A percentile compares a stretch with the other conserved stretches of the same genome.
These are phyloP conservation scores for Domatiomyces catenatus DNA, from an alignment of 2,329 filamentous ascomycete species.

Conservation along the genomic window DNA sequence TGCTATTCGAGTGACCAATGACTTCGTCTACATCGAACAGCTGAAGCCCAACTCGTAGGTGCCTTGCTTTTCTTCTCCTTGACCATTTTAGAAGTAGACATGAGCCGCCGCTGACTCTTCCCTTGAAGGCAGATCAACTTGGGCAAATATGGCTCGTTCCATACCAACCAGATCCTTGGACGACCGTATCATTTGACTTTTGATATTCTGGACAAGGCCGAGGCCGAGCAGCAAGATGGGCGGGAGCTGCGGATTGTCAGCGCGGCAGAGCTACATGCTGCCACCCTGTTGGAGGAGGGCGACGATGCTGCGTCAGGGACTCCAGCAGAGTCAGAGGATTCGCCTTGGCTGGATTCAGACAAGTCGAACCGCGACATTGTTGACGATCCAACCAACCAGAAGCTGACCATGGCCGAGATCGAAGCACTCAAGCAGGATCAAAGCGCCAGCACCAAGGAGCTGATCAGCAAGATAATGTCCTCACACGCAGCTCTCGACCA, in stretches of 20 bases:
- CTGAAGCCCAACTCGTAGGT: slow-evolving; percentile 51
- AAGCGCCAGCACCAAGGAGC: slow-evolving; percentile 64
- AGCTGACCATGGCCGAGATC: slow-evolving; percentile 55
- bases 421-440: slow-evolving; percentile 57
- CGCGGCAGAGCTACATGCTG: slow-evolving; percentile 67
- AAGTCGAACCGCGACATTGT: slow-evolving; percentile 46
- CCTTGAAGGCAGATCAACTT: slow-evolving; percentile 59
- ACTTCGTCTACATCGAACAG: slow-evolving; percentile 41
- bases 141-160: slow-evolving; percentile 85
- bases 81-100: slow-evolving; percentile 11
- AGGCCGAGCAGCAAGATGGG: slow-evolving; percentile 41
- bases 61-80: slow-evolving; percentile 12
- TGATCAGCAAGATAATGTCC: slow-evolving; percentile 83
- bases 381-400: slow-evolving; percentile 55
- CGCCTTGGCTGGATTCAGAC: slow-evolving; percentile 22
- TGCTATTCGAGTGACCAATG: slow-evolving; percentile 43
- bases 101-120: slow-evolving; percentile 18
- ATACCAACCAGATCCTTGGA: slow-evolving; percentile 76
- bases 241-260: slow-evolving; percentile 60
- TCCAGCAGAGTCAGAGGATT: slow-evolving; percentile 18
- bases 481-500: slow-evolving; percentile 82
- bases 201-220: slow-evolving; percentile 60
- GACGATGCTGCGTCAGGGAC: slow-evolving; percentile 22
- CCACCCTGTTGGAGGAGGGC: slow-evolving; percentile 44
- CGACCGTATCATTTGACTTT: slow-evolving; percentile 85